A percentile compares a stretch with the other conserved stretches of the same genome.
Evolutionary conservation across 148 eudicot genomes (phyloP).

Genomic region (Polygonum aviculare): DNA sequence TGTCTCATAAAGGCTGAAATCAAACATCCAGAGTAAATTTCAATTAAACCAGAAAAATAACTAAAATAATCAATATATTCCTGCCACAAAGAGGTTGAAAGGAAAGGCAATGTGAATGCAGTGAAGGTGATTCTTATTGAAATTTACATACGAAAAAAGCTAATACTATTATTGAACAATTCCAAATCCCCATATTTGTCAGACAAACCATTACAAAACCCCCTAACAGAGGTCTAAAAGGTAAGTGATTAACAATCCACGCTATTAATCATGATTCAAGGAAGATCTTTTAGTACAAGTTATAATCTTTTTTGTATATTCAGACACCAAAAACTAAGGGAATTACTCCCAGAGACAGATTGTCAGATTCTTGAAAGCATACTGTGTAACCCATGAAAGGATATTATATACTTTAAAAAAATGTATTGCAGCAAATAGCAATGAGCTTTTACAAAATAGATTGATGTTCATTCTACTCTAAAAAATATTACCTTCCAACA

Average conservation of each 20-base stretch:
- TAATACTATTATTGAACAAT: neutral
- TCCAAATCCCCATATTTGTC: neutral
- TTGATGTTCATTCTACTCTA: neutral
- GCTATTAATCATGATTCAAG: neutral
- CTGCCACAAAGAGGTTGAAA: neutral
- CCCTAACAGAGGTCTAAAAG: neutral
- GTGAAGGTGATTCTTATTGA: neutral
- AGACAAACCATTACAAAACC: neutral
- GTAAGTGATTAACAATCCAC: neutral
- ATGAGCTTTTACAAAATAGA: neutral
- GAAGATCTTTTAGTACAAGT: neutral
- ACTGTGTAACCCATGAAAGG: neutral
- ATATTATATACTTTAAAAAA: neutral
- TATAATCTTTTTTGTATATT: neutral
- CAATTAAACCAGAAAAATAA: neutral
- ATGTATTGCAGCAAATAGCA: neutral
- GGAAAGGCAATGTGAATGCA: neutral
- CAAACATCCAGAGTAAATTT: neutral
- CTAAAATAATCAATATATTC: neutral
- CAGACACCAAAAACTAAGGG: neutral
- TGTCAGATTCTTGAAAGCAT: neutral
- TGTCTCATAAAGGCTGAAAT: neutral
- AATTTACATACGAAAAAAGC: neutral
- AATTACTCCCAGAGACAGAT: neutral
- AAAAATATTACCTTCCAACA: slow-evolving; percentile 67